Evolutionary conservation across 208 protist species (phyloP).

Genomic region (Porcisia deanei): DNA sequence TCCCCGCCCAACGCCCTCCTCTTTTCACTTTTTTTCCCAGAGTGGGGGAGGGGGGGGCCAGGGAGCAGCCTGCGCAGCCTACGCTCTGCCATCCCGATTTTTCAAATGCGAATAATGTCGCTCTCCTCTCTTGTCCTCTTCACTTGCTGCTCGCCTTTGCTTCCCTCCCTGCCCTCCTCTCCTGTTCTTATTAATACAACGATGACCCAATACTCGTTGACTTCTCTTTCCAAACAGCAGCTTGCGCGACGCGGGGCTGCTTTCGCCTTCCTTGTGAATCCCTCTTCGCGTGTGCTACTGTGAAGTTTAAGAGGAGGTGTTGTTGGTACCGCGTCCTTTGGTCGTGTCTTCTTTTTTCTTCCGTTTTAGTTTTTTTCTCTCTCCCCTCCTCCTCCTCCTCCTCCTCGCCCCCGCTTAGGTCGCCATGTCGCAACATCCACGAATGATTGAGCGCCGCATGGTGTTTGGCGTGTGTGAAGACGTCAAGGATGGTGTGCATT

Average conservation of each 20-base stretch:
- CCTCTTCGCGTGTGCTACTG: neutral
- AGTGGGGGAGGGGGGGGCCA: too few relatives aligned
- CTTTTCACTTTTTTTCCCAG: too few relatives aligned
- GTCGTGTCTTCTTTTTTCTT: constrained; percentile 3
- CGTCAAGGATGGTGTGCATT: constrained; percentile 93
- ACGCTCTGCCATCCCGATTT: neutral
- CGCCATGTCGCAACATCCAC: constrained; percentile 51
- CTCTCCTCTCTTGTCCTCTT: constrained; percentile 5
- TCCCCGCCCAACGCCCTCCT: too few relatives aligned
- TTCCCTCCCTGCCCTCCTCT: neutral
- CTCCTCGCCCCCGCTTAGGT: neutral
- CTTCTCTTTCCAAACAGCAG: neutral
- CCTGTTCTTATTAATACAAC: neutral
- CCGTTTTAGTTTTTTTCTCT: neutral
- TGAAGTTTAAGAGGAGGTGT: neutral
- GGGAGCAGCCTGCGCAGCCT: neutral
- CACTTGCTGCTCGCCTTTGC: neutral
- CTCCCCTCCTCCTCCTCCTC: too few relatives aligned
- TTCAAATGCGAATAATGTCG: neutral
- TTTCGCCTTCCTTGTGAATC: neutral
- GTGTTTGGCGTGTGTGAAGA: constrained; percentile 94
- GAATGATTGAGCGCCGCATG: constrained; percentile 89
- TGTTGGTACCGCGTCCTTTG: neutral
- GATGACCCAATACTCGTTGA: neutral
- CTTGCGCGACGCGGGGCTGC: neutral